phyloP scores from a whole-genome alignment of 495 filamentous ascomycete genomes.

The Friedmanniomyces simplex region DNA sequence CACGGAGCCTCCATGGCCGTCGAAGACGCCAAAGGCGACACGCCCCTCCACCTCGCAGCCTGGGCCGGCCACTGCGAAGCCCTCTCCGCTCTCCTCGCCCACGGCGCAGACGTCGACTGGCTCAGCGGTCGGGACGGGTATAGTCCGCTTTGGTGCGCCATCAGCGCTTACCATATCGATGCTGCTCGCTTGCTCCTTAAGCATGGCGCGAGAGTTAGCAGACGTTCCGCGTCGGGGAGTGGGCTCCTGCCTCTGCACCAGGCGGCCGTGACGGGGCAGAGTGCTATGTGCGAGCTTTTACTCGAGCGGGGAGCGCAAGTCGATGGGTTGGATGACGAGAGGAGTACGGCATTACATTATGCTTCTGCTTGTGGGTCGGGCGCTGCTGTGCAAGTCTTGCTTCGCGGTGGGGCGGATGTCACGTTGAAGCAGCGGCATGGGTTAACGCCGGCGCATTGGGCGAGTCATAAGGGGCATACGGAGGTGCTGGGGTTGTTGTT shows the following conservation, averaged over 20 bases:
- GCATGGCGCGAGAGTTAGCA: slow-evolving; percentile 8
- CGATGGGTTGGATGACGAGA: slow-evolving; percentile 5
- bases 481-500: slow-evolving; percentile 15
- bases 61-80: slow-evolving; percentile 11
- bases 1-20: slow-evolving; percentile 7
- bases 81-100: slow-evolving; percentile 7
- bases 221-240: slow-evolving; percentile 1
- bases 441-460: slow-evolving; percentile 14
- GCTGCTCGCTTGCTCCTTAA: slow-evolving; percentile 13
- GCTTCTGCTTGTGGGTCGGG: slow-evolving; percentile 2
- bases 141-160: slow-evolving; percentile 17
- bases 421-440: slow-evolving; percentile 3
- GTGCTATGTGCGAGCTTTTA: slow-evolving; percentile 7
- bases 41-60: slow-evolving; percentile 19
- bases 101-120: slow-evolving; percentile 11
- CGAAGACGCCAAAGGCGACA: slow-evolving; percentile 18
- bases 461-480: slow-evolving; percentile 14
- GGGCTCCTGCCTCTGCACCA: slow-evolving; percentile 14
- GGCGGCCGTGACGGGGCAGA: slow-evolving; percentile 12
- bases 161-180: slow-evolving; percentile 15
- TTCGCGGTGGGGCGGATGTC: slow-evolving; percentile 11
- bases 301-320: slow-evolving; percentile 12
- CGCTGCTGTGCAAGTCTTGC: slow-evolving; percentile 3
- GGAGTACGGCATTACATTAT: slow-evolving; percentile 17
- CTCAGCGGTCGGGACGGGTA: slow-evolving; percentile 13